These are phyloP conservation scores for Saccharomycopsis sp. DNA, from an alignment of 805 yeast genomes.

Conservation along the genomic window DNA sequence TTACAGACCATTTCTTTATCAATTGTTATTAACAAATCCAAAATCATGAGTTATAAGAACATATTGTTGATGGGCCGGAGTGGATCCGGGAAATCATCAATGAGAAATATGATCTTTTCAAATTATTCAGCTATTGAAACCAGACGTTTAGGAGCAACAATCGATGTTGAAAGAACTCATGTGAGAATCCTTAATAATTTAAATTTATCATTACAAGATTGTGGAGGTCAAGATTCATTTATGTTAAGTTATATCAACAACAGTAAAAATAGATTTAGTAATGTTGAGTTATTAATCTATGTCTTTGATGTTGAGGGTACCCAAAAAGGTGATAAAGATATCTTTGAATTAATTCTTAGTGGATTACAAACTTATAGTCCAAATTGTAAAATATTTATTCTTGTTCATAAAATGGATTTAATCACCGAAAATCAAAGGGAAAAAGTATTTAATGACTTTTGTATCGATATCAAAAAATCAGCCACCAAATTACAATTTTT, in stretches of 20 bases:
- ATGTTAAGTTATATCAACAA: conserved; percentile 71
- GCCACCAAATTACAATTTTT: conserved; percentile 6
- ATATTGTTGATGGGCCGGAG: conserved; percentile 65
- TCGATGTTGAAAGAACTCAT: conserved; percentile 97
- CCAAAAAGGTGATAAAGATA: conserved; percentile 85
- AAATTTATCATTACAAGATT: conserved; percentile 95
- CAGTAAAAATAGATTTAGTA: conserved; percentile 36
- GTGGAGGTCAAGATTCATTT: conserved; percentile 96
- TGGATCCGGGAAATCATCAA: conserved; percentile 95
- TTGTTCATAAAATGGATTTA: conserved; percentile 92
- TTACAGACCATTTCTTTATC: background rate
- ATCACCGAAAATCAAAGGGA: conserved; percentile 80
- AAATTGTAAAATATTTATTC: conserved; percentile 80
- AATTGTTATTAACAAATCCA: background rate
- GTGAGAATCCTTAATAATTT: conserved; percentile 85
- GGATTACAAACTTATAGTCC: conserved; percentile 81
- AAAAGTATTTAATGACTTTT: conserved; percentile 79
- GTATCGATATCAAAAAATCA: conserved; percentile 51
- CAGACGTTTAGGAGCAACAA: conserved; percentile 89
- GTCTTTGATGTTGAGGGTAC: conserved; percentile 94
- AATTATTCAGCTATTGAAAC: conserved; percentile 97
- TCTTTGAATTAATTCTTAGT: conserved; percentile 73
- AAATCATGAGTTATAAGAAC: conserved; percentile 20
- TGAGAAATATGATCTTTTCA: conserved; percentile 92
- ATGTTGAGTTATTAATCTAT: conserved; percentile 88